phyloP scores from a whole-genome alignment of 192 early-diverging fungal genomes.

The Coemansia sp. region DNA sequence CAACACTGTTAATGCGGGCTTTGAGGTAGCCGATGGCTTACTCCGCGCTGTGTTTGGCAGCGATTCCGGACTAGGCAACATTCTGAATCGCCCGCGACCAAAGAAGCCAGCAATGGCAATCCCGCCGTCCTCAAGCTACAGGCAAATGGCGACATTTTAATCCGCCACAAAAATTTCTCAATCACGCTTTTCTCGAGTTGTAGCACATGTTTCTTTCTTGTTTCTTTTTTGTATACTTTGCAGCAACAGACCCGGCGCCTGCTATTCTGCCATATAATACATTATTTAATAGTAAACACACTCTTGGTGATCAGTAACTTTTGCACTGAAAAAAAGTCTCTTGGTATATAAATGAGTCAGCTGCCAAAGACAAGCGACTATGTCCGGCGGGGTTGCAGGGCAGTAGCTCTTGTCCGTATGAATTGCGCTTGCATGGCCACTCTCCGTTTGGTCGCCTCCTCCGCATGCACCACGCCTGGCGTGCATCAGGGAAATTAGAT shows the following conservation, averaged over 20 bases:
- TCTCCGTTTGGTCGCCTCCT: background rate
- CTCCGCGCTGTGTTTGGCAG: slow-evolving; percentile 57
- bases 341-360: background rate
- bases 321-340: background rate
- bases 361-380: background rate
- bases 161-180: background rate
- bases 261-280: slow-evolving; percentile 1
- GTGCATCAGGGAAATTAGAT: slow-evolving; percentile 18
- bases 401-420: background rate
- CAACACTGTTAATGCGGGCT: slow-evolving; percentile 54
- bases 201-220: background rate
- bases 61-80: slow-evolving; percentile 51
- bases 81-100: slow-evolving; percentile 49
- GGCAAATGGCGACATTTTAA: slow-evolving; percentile 36
- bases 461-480: slow-evolving; percentile 15
- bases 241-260: slow-evolving; percentile 11
- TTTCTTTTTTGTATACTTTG: background rate
- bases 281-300: background rate
- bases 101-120: slow-evolving; percentile 55
- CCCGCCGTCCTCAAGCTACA: slow-evolving; percentile 22
- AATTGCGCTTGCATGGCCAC: background rate
- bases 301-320: background rate
- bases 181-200: background rate
- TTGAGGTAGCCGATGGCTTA: slow-evolving; percentile 52
- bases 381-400: no score